Evolutionary conservation across 2,329 filamentous ascomycete species (phyloP).

Genomic region (Grosmannia penicillata): DNA sequence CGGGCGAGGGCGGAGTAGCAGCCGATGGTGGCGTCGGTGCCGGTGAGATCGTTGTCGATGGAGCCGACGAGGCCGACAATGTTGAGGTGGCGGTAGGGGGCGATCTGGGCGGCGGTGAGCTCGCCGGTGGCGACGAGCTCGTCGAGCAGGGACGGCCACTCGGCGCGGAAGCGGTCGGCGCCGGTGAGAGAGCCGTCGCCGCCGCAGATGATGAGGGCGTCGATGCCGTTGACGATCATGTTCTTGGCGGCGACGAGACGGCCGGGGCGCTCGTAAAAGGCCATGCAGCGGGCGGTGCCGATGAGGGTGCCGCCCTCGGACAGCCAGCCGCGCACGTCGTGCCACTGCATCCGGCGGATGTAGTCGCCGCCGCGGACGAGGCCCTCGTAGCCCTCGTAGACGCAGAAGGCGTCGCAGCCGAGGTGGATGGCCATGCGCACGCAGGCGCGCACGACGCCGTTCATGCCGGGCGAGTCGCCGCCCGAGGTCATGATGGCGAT

Average conservation of each 20-base stretch:
- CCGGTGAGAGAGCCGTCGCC: slow-evolving; percentile 94
- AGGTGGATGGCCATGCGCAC: slow-evolving; percentile 83
- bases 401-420: slow-evolving; percentile 62
- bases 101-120: slow-evolving; percentile 54
- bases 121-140: slow-evolving; percentile 68
- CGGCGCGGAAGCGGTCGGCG: slow-evolving; percentile 79
- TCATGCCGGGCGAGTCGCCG: slow-evolving; percentile 92
- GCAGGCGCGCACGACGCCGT: slow-evolving; percentile 75
- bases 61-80: slow-evolving; percentile 93
- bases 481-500: slow-evolving; percentile 92
- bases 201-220: slow-evolving; percentile 91
- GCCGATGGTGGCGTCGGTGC: slow-evolving; percentile 93
- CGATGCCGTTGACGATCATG: slow-evolving; percentile 82
- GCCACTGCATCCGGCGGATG: slow-evolving; percentile 80
- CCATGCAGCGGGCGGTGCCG: slow-evolving; percentile 84
- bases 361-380: slow-evolving; percentile 78
- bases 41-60: slow-evolving; percentile 96
- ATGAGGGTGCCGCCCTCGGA: slow-evolving; percentile 92
- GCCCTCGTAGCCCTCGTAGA: slow-evolving; percentile 94
- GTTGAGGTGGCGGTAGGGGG: slow-evolving; percentile 74
- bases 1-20: slow-evolving; percentile 86
- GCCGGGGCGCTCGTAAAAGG: slow-evolving; percentile 78
- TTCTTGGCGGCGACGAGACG: slow-evolving; percentile 82
- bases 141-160: slow-evolving; percentile 78
- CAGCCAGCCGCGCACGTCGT: slow-evolving; percentile 87